Percentiles rank a stretch among this genome's conserved stretches.
Conservation (phyloP, 2,329 filamentous ascomycete genomes). For the Penicillium psychrosexuale region DNA sequence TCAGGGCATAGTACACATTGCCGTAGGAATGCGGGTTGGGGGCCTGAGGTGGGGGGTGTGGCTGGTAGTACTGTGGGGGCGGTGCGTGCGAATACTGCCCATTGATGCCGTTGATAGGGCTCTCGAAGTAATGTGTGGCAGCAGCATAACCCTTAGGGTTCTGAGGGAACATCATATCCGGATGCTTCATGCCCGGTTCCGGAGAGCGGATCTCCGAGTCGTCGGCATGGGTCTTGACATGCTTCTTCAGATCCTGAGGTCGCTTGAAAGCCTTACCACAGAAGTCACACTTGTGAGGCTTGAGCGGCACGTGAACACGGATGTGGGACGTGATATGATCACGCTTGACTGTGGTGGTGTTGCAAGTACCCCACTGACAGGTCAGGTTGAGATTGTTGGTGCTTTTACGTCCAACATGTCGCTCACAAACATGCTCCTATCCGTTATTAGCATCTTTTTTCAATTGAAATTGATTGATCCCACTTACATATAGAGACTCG, state of each 20-base stretch:
- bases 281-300: slow-evolving; percentile 98
- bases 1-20: slow-evolving; percentile 75
- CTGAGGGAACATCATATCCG: slow-evolving; percentile 41
- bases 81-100: slow-evolving; percentile 43
- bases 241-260: slow-evolving; percentile 98
- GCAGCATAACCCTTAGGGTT: slow-evolving; percentile 40
- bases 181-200: slow-evolving; percentile 53
- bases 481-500: slow-evolving; percentile 60
- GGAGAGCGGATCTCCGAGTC: slow-evolving; percentile 75
- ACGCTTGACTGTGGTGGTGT: slow-evolving; percentile 95
- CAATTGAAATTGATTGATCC: neutral
- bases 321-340: slow-evolving; percentile 99
- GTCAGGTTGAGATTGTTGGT: slow-evolving; percentile 98
- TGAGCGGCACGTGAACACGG: slow-evolving; percentile 95
- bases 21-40: slow-evolving; percentile 58
- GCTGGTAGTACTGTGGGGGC: slow-evolving; percentile 52
- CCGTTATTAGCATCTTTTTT: neutral
- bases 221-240: slow-evolving; percentile 97
- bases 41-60: slow-evolving; percentile 54
- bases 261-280: slow-evolving; percentile 99
- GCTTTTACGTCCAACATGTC: slow-evolving; percentile 96
- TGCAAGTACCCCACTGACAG: slow-evolving; percentile 94
- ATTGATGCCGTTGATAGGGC: slow-evolving; percentile 49
- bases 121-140: slow-evolving; percentile 55
- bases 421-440: slow-evolving; percentile 96